Evolutionary conservation across 2,329 filamentous ascomycete genomes (phyloP).

Genomic region (Zasmidium angulare): DNA sequence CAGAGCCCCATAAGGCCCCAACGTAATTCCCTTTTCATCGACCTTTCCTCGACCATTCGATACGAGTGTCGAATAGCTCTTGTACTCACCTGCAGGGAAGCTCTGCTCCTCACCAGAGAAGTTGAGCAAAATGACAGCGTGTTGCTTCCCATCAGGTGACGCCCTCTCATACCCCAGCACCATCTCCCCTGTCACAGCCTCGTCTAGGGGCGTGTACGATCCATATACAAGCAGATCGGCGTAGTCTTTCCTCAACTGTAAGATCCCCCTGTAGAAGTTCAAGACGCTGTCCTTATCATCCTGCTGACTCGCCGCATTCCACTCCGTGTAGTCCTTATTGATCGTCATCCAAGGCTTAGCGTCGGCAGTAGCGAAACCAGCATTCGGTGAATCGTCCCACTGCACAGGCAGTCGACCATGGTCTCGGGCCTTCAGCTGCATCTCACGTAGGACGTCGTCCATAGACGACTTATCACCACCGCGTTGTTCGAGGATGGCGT

Average conservation of each 20-base stretch:
- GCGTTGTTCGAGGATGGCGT: slow-evolving; percentile 16
- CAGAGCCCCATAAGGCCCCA: not conserved
- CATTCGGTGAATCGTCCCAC: slow-evolving; percentile 57
- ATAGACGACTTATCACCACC: slow-evolving; percentile 12
- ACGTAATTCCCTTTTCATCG: not conserved
- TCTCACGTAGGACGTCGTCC: slow-evolving; percentile 12
- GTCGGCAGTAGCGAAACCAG: slow-evolving; percentile 56
- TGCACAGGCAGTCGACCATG: slow-evolving; percentile 67
- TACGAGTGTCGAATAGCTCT: not conserved
- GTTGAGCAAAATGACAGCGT: slow-evolving; percentile 29
- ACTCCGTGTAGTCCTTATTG: slow-evolving; percentile 15
- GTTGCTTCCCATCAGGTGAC: not conserved
- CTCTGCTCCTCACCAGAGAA: slow-evolving; percentile 44
- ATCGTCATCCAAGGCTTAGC: slow-evolving; percentile 18
- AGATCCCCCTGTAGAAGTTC: slow-evolving; percentile 55
- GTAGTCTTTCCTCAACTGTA: slow-evolving; percentile 24
- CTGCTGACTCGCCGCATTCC: slow-evolving; percentile 42
- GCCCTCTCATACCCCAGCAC: slow-evolving; percentile 16
- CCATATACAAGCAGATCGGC: slow-evolving; percentile 26
- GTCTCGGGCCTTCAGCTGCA: slow-evolving; percentile 15
- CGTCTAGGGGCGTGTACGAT: slow-evolving; percentile 17
- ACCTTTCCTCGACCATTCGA: slow-evolving; percentile 18
- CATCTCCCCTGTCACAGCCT: slow-evolving; percentile 24
- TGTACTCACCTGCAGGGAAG: slow-evolving; percentile 14
- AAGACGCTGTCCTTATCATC: slow-evolving; percentile 52